Percentiles rank a stretch among this genome's conserved stretches.
phyloP scores from a whole-genome alignment of 148 eudicot species.

The Heliosperma pusillum region DNA sequence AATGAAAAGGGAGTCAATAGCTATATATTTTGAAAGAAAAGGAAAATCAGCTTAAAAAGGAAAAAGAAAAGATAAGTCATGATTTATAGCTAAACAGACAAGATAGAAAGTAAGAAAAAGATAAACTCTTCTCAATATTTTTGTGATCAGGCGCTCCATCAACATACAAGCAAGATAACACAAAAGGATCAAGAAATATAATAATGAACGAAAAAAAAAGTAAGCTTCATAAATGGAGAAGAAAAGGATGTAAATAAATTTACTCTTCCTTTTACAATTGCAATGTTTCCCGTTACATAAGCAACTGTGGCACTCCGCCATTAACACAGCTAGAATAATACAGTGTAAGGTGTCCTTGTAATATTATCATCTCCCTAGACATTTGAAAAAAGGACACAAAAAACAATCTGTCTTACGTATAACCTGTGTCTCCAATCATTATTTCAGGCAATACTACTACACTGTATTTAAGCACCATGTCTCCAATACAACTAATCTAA shows the following conservation, averaged over 20 bases:
- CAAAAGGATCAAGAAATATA: conserved; percentile 10
- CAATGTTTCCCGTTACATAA: background rate
- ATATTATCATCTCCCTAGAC: background rate
- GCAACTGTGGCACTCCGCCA: background rate
- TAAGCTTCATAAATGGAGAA: background rate
- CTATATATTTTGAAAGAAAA: background rate
- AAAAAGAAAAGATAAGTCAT: background rate
- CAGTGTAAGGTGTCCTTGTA: background rate
- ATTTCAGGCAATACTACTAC: background rate
- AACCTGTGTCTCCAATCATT: background rate
- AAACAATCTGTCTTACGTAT: background rate
- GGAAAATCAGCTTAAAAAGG: background rate
- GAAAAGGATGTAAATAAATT: background rate
- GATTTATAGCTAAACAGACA: background rate
- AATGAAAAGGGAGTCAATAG: conserved; percentile 1
- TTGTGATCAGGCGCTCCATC: conserved; percentile 56
- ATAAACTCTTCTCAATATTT: conserved; percentile 41
- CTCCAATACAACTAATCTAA: background rate
- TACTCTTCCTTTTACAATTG: no score
- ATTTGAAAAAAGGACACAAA: background rate
- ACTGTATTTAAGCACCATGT: background rate
- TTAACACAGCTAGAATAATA: background rate
- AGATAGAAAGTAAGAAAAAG: background rate
- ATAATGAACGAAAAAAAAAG: background rate
- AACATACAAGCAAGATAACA: conserved; percentile 8